These are phyloP conservation scores for Colletotrichum sidae DNA, from an alignment of 2,329 filamentous ascomycete genomes.

Conservation along the genomic window DNA sequence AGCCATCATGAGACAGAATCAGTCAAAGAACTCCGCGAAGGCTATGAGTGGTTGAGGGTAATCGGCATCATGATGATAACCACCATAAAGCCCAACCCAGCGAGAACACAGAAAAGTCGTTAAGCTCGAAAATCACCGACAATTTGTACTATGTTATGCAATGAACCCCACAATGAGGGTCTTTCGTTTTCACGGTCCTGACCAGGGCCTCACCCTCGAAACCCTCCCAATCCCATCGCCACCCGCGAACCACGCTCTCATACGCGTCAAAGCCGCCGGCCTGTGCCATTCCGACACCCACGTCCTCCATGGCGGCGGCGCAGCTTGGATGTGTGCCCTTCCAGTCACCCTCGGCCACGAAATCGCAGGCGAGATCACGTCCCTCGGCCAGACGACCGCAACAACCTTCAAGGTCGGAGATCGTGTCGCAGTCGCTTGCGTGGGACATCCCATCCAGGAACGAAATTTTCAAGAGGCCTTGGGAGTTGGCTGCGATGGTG, in stretches of 20 bases:
- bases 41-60: too few species aligned
- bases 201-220: constrained; percentile 16
- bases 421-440: constrained; percentile 28
- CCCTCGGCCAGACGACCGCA: not conserved
- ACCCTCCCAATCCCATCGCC: constrained; percentile 15
- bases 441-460: constrained; percentile 25
- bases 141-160: too few species aligned
- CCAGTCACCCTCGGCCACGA: constrained; percentile 26
- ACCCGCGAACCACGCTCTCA: constrained; percentile 1
- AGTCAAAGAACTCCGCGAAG: too few species aligned
- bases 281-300: constrained; percentile 35
- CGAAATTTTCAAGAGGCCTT: constrained; percentile 22
- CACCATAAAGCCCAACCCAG: too few species aligned
- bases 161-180: constrained; percentile 15
- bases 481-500: constrained; percentile 27
- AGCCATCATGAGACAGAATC: too few species aligned
- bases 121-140: too few species aligned
- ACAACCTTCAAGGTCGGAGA: constrained; percentile 14
- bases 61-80: too few species aligned
- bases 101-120: too few species aligned
- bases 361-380: constrained; percentile 16
- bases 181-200: constrained; percentile 23
- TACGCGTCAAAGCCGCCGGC: constrained; percentile 26
- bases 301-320: constrained; percentile 32
- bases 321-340: constrained; percentile 30